Conservation (phyloP, 129 eudicot species). For the Flaveria brownii region DNA sequence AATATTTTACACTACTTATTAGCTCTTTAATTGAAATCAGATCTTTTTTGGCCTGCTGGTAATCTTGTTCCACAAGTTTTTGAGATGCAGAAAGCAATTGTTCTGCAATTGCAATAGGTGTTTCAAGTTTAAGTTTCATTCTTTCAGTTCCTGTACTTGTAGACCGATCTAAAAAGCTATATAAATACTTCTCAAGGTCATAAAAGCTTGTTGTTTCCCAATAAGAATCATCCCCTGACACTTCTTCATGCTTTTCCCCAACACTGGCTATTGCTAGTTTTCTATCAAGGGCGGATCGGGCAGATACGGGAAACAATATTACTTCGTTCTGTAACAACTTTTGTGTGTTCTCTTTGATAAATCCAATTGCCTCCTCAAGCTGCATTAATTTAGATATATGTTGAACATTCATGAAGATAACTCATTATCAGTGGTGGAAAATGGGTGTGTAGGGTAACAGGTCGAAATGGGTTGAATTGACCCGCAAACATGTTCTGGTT, state of each 20-base stretch:
- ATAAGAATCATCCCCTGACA: slow-evolving; percentile 27
- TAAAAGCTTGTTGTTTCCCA: slow-evolving; percentile 52
- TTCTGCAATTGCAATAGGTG: slow-evolving; percentile 85
- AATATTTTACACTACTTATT: slow-evolving; percentile 57
- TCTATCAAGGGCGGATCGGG: slow-evolving; percentile 77
- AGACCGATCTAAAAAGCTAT: slow-evolving; percentile 80
- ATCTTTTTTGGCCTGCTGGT: slow-evolving; percentile 65
- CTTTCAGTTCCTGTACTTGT: slow-evolving; percentile 84
- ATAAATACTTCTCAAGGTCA: slow-evolving; percentile 74
- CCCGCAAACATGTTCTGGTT: background rate
- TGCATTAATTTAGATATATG: slow-evolving; percentile 38
- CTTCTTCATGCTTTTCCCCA: slow-evolving; percentile 32
- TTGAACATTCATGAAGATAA: slow-evolving; percentile 2
- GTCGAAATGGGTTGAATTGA: background rate
- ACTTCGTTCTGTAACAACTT: slow-evolving; percentile 74
- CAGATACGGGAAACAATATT: slow-evolving; percentile 77
- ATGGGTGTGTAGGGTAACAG: background rate
- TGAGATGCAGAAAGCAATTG: slow-evolving; percentile 80
- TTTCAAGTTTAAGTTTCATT: slow-evolving; percentile 85
- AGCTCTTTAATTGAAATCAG: slow-evolving; percentile 57
- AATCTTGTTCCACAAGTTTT: slow-evolving; percentile 62
- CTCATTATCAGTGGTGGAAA: background rate
- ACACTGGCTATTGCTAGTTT: slow-evolving; percentile 46
- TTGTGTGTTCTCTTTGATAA: slow-evolving; percentile 73
- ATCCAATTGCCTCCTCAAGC: slow-evolving; percentile 86